Evolutionary conservation across 2,329 filamentous ascomycete genomes (phyloP), one percentile per base, ranked within the genome.

Genomic region (Trichophyton verrucosum): DNA sequence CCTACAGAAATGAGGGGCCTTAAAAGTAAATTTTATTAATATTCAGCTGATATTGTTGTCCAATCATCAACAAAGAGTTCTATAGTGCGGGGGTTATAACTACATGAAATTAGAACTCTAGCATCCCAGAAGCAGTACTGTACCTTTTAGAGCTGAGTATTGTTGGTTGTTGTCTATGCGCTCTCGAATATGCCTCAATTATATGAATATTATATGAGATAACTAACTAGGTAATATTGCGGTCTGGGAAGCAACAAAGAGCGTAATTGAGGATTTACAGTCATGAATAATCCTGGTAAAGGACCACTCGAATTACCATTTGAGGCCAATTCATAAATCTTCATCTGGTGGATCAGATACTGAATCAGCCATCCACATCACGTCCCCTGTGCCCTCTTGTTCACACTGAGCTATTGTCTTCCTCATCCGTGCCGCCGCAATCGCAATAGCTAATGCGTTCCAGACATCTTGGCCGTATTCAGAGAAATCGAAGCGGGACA

Each of bases 361-460:
- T 44, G 7, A 36, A 33, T 27, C 40, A 44, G 55, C 17, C 57
- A 61, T 65, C 63, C 62, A 58, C 57, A 65, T 63, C 5, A 64
- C n/a, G 15, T 62, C 64, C 24, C 61, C 63, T n/a, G 57, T 24
- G 3, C 68, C 65, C 7, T 66, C 71, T 40, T 74, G 68, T 46
- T 75, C 73, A 22, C 82, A 70, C 60, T 75, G 69, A 58, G 76
- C 64, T 75, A 81, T 76, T 38, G 77, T 74, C 62, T 80, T 78
- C 3, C 81, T 75, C 59, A 78, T 76, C 67, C 82, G 78, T 63
- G 81, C 75, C 9, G 82, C 73, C 4, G 81, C 71, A 61, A 85
- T 81, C 0, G 82, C 80, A 57, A 85, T 65, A 0, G 81, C 81
- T 3, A 85, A 71, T 3, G 78, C 76, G 66, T 83, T 83, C 82